Percentiles rank a stretch among this genome's conserved stretches.
phyloP scores from a whole-genome alignment of 805 yeast species.

The Komagataella kurtzmanii region DNA sequence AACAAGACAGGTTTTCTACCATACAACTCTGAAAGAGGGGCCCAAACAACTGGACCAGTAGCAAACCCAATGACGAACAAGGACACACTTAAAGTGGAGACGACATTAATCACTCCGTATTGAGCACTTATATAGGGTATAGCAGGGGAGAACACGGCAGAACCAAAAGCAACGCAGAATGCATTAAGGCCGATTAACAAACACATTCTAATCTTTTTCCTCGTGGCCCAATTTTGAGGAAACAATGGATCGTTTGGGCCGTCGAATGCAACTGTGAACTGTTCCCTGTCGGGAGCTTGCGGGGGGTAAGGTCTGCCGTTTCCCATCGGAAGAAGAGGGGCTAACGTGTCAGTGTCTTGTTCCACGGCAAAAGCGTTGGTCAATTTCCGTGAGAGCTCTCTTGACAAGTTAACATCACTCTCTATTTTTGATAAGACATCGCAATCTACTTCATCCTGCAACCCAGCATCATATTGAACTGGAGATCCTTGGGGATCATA shows the following conservation, averaged over 20 bases:
- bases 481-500: not conserved
- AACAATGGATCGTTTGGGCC: conserved; percentile 71
- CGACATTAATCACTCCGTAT: conserved; percentile 51
- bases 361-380: conserved; percentile 22
- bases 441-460: not conserved
- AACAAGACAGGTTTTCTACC: conserved; percentile 57
- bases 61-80: conserved; percentile 90
- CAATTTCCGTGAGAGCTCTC: conserved; percentile 24
- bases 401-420: not conserved
- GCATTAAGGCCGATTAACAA: conserved; percentile 34
- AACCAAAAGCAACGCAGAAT: conserved; percentile 51
- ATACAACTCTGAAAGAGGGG: conserved; percentile 69
- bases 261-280: conserved; percentile 57
- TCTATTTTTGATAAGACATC: not conserved
- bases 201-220: conserved; percentile 31
- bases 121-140: conserved; percentile 29
- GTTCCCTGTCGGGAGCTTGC: conserved; percentile 34
- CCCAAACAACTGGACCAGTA: conserved; percentile 84
- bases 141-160: conserved; percentile 70
- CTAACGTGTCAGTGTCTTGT: conserved; percentile 17
- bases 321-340: conserved; percentile 50
- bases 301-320: conserved; percentile 54
- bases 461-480: not conserved
- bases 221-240: conserved; percentile 65
- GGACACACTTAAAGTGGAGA: conserved; percentile 65